A percentile compares a stretch with the other conserved stretches of the same genome.
phyloP scores from a whole-genome alignment of 768 basidiomycete species.

The Lentinula aciculospora region DNA sequence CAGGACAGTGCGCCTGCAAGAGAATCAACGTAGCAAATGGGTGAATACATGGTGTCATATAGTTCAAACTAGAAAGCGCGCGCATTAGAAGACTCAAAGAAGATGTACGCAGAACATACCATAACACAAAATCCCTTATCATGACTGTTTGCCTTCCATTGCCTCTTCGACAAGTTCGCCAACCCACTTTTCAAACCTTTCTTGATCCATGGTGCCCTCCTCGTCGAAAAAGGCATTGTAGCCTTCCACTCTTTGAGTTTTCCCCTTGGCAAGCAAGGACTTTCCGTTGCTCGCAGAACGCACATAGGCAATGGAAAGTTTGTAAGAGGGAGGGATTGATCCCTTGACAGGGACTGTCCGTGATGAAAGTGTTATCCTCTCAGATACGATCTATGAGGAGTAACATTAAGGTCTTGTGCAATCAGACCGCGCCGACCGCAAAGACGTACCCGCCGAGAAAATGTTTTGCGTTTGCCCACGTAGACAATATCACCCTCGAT shows the following conservation, averaged over 20 bases:
- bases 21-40: neutral
- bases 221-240: slow-evolving; percentile 81
- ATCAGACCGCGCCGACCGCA: neutral
- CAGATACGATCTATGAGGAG: slow-evolving; percentile 72
- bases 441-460: slow-evolving; percentile 72
- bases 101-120: neutral
- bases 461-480: slow-evolving; percentile 84
- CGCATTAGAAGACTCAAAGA: neutral
- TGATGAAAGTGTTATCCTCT: slow-evolving; percentile 77
- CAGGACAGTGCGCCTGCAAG: neutral
- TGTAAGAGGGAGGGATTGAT: slow-evolving; percentile 58
- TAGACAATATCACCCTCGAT: slow-evolving; percentile 83
- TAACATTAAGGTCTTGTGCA: neutral
- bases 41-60: neutral
- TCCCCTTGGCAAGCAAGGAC: slow-evolving; percentile 70
- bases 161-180: slow-evolving; percentile 63
- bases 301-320: slow-evolving; percentile 61
- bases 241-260: slow-evolving; percentile 46
- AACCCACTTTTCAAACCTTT: slow-evolving; percentile 73
- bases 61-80: neutral
- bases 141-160: slow-evolving; percentile 64
- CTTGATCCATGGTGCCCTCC: slow-evolving; percentile 73
- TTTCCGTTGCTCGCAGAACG: slow-evolving; percentile 85
- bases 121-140: neutral
- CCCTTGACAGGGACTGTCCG: slow-evolving; percentile 53